phyloP scores from a whole-genome alignment of 2,329 filamentous ascomycete species.

The Mycosphaerella arachidis region DNA sequence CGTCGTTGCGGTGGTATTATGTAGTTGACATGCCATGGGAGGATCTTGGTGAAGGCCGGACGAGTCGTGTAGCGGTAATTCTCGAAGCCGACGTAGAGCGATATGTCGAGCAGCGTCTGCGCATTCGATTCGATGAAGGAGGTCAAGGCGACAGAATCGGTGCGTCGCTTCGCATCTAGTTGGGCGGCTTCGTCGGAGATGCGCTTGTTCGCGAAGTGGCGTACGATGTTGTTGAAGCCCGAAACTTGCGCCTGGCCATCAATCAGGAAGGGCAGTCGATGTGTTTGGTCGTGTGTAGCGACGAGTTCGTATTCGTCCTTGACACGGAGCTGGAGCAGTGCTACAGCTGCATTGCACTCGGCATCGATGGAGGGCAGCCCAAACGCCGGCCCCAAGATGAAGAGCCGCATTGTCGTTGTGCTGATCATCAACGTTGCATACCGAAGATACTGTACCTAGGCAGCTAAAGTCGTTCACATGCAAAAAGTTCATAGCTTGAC shows the following conservation, averaged over 20 bases:
- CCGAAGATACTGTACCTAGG: background rate
- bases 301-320: conserved; percentile 62
- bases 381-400: conserved; percentile 88
- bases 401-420: conserved; percentile 54
- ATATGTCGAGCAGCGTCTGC: conserved; percentile 76
- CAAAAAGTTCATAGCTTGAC: background rate
- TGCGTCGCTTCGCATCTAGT: conserved; percentile 18
- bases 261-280: conserved; percentile 39
- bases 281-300: conserved; percentile 46
- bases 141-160: conserved; percentile 38
- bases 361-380: conserved; percentile 84
- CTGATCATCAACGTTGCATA: background rate
- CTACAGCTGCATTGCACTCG: conserved; percentile 79
- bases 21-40: conserved; percentile 86
- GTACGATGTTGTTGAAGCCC: conserved; percentile 59
- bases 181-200: conserved; percentile 9
- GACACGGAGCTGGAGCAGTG: conserved; percentile 63
- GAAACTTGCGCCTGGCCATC: conserved; percentile 54
- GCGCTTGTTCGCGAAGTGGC: conserved; percentile 45
- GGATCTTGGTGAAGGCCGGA: conserved; percentile 71
- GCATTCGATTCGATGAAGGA: conserved; percentile 67
- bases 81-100: conserved; percentile 81
- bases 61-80: conserved; percentile 78
- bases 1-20: conserved; percentile 72
- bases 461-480: background rate